These are phyloP conservation scores for Fusarium temperatum DNA, from an alignment of 2,329 filamentous ascomycete genomes.

Conservation along the genomic window DNA sequence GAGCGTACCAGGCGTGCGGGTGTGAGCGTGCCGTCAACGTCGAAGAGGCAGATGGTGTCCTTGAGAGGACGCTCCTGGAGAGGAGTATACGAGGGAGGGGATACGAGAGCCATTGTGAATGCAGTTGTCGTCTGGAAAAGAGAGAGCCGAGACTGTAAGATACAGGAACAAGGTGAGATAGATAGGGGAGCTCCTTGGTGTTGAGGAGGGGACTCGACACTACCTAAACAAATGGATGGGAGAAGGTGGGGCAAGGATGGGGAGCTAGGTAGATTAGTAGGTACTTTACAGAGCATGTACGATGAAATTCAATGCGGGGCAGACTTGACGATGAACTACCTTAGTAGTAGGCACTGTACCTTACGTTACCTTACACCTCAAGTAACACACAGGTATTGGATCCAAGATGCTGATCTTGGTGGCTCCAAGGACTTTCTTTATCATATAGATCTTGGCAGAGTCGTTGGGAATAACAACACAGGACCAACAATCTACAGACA, in stretches of 20 bases:
- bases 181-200: conserved; percentile 16
- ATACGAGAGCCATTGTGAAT: conserved; percentile 52
- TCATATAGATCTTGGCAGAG: neutral
- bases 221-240: conserved; percentile 3
- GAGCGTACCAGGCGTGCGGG: conserved; percentile 75
- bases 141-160: neutral
- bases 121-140: neutral
- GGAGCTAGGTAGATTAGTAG: neutral
- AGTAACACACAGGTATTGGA: neutral
- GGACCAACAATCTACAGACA: neutral
- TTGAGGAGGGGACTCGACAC: conserved; percentile 25
- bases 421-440: too few relatives aligned
- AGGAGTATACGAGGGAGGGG: conserved; percentile 67
- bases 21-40: conserved; percentile 93
- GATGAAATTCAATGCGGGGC: conserved; percentile 21
- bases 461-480: too few relatives aligned
- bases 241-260: conserved; percentile 16
- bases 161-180: conserved; percentile 23
- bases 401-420: neutral
- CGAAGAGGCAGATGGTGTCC: conserved; percentile 94
- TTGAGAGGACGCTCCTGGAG: conserved; percentile 86
- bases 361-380: neutral
- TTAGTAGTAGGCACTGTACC: too few relatives aligned
- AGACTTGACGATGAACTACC: neutral
- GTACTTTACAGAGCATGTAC: neutral